Evolutionary conservation across 2,329 filamentous ascomycete genomes (phyloP), one percentile per base, ranked within the genome.

Genomic region (Xylaria sp.): DNA sequence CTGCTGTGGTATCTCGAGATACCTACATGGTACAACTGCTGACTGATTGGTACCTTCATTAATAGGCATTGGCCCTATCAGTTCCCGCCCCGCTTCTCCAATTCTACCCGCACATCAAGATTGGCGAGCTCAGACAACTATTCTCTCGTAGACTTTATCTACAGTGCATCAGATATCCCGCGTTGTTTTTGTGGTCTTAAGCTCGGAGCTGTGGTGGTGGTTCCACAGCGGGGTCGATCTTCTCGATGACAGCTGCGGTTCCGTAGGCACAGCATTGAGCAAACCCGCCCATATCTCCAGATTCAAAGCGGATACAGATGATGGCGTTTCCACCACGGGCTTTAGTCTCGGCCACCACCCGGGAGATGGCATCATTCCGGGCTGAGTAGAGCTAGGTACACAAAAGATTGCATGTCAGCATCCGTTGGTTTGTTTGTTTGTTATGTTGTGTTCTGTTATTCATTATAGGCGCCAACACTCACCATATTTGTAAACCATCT

Each of bases 181-280:
- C 12, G 39, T 14, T 2, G 2, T 8, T 1, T 4, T 17, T 7
- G 9, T 19, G 27, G 6, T 19, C 6, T 34, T 63, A 64, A 30
- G 47, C 30, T 36, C 3, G 45, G 3, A 76, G 69, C 55, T 76
- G 74, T 9, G 71, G 64, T 7, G 73, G 72, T n/a, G 61, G 56
- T n/a, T 69, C 50, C 11, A 65, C 68, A 11, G 47, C 56, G 4
- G 74, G 62, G 39, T 86, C 83, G 64, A 88, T 77, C 80, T 85
- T 88, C 78, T 89, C 86, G 30, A 89, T 81, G 12, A 87, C 72
- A 59, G 83, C 85, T 2, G 87, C 88, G 3, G 87, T 89, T 2
- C 88, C 87, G 74, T 89, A 90, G 0, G 86, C 87, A 68, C 85
- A 87, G 48, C 86, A 85, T 78, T 89, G 87, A 2, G 85, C 85